Conservation (phyloP, 306 rosid species). For the Acacia crassicarpa region DNA sequence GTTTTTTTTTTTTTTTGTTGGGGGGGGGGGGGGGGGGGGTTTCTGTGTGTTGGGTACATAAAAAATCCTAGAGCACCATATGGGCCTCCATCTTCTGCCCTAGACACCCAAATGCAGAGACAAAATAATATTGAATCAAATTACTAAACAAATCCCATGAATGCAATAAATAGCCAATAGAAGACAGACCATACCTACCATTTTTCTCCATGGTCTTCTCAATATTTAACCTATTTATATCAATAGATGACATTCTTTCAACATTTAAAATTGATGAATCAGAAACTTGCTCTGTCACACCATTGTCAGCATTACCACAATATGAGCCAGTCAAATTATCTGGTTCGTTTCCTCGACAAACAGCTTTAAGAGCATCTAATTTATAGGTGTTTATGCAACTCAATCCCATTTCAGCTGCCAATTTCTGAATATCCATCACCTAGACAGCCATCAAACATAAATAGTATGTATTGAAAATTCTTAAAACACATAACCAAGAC, state of each 20-base stretch:
- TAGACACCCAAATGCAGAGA: not conserved
- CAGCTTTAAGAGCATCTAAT: slow-evolving; percentile 90
- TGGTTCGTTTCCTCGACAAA: slow-evolving; percentile 47
- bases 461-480: slow-evolving; percentile 2
- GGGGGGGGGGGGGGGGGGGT: not conserved
- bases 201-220: slow-evolving; percentile 40
- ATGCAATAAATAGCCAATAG: slow-evolving; percentile 25
- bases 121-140: not conserved
- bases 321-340: slow-evolving; percentile 35
- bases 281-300: slow-evolving; percentile 38
- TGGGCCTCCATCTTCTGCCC: not conserved
- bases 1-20: too few species aligned
- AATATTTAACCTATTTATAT: slow-evolving; percentile 41
- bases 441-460: slow-evolving; percentile 34
- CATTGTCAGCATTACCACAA: slow-evolving; percentile 37
- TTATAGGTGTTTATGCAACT: slow-evolving; percentile 70
- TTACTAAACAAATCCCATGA: not conserved
- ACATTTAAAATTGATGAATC: slow-evolving; percentile 40
- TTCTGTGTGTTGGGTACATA: not conserved
- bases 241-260: slow-evolving; percentile 42
- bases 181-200: slow-evolving; percentile 52
- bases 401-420: slow-evolving; percentile 94
- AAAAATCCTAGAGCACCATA: not conserved
- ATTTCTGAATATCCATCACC: slow-evolving; percentile 83
- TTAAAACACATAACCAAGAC: not conserved